Conservation (phyloP, 164 flowering plant genomes). For the Aristolochia contorta region DNA sequence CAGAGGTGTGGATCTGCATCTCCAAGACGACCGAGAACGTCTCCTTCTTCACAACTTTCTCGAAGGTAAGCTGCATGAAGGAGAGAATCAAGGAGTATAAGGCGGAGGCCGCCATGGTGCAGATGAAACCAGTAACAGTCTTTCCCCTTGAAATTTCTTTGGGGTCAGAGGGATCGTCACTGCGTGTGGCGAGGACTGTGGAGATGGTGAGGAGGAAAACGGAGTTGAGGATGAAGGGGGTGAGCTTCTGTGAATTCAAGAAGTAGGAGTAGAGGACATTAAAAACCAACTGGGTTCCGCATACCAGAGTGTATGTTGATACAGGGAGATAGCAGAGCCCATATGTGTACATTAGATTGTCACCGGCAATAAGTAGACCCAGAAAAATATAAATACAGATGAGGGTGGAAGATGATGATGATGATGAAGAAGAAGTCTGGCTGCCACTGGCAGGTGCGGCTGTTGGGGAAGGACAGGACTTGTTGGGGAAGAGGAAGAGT, state of each 20-base stretch:
- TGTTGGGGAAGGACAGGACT: neutral
- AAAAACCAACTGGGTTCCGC: constrained; percentile 24
- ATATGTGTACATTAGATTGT: constrained; percentile 19
- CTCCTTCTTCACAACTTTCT: constrained; percentile 18
- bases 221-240: constrained; percentile 15
- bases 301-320: constrained; percentile 24
- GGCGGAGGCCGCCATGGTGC: constrained; percentile 28
- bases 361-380: constrained; percentile 13
- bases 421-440: constrained; percentile 8
- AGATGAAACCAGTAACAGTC: constrained; percentile 14
- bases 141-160: constrained; percentile 8
- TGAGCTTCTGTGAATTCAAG: constrained; percentile 23
- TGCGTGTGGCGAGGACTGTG: constrained; percentile 12
- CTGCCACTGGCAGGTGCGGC: neutral
- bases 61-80: constrained; percentile 23
- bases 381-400: constrained; percentile 10
- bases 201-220: constrained; percentile 16
- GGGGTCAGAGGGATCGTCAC: constrained; percentile 9
- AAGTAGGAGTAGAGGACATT: constrained; percentile 22
- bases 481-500: constrained; percentile 3
- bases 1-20: constrained; percentile 23
- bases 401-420: no score
- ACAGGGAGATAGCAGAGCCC: constrained; percentile 25
- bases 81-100: constrained; percentile 17
- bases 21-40: constrained; percentile 22